Evolutionary conservation across 1,284 basidiomycete genomes (phyloP).

Genomic region (Lignosus rhinocerotis): DNA sequence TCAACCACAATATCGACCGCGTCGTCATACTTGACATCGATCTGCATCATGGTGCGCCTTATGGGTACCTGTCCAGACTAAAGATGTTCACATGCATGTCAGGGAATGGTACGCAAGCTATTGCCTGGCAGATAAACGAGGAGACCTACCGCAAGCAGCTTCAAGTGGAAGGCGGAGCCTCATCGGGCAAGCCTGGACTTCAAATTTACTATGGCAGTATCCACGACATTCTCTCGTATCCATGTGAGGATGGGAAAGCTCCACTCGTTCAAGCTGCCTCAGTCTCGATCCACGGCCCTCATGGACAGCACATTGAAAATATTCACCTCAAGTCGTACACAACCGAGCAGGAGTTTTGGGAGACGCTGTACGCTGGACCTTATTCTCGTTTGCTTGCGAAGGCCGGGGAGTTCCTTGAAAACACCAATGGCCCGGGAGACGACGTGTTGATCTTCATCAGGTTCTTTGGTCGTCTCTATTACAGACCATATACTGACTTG

Average conservation of each 20-base stretch:
- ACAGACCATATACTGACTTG: neutral
- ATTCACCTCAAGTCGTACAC: constrained; percentile 83
- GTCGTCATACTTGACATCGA: constrained; percentile 93
- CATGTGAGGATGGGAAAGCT: constrained; percentile 90
- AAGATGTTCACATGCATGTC: neutral
- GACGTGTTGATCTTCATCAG: constrained; percentile 86
- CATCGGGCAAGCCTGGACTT: constrained; percentile 48
- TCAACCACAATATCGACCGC: constrained; percentile 77
- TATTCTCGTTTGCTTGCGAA: constrained; percentile 74
- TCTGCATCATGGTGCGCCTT: constrained; percentile 75
- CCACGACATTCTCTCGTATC: constrained; percentile 91
- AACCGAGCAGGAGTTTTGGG: constrained; percentile 78
- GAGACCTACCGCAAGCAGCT: constrained; percentile 74
- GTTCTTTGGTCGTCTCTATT: constrained; percentile 39
- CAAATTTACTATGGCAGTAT: constrained; percentile 86
- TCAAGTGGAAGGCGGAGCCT: constrained; percentile 44
- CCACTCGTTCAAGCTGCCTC: constrained; percentile 85
- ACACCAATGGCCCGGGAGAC: constrained; percentile 64
- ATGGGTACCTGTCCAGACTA: neutral
- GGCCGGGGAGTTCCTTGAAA: constrained; percentile 72
- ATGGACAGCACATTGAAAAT: constrained; percentile 92
- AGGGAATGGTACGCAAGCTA: constrained; percentile 94
- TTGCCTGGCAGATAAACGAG: constrained; percentile 91
- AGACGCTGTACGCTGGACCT: constrained; percentile 65
- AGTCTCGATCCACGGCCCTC: constrained; percentile 74